Evolutionary conservation across 129 eudicot species (phyloP), one percentile per base, ranked within the genome.

Genomic region (Helianthus tuberosus): DNA sequence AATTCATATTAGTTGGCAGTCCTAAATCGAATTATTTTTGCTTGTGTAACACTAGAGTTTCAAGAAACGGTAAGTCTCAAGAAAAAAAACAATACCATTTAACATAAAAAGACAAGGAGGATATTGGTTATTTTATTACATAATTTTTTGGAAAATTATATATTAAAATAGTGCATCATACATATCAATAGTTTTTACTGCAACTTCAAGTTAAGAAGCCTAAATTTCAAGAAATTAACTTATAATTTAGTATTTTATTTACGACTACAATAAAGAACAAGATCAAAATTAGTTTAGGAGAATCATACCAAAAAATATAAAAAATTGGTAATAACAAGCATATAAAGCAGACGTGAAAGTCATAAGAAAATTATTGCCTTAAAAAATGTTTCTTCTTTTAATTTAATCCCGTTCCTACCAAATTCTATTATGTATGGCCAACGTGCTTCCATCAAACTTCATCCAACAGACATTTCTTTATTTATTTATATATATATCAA

Each of bases 371-470:
- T 20, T 29, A 32, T 5, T 0, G 32, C 0, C 44, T 29, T 61
- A 25, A 60, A 10, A 10, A 27, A 61, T 61, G 20, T 35, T 32
- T 61, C 0, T 32, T 14, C 11, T 55, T 23, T 8, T 25, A 41
- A 55, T 27, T 25, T 13, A 72, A 44, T 14, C 47, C 17, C 48
- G 16, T 54, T 44, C 61, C 23, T 46, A 76, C 74, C 80, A 57
- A 76, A 55, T 55, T 32, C 35, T 58, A 67, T 67, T 67, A 76
- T 66, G 51, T 67, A 76, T 63, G 73, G 61, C 80, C 67, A 67
- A 76, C 80, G 80, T 76, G 80, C 80, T 67, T 54, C 59, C 80
- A 76, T 76, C 80, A 76, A 76, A 67, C 80, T 67, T 14, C 60
- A 15, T 59, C 41, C 64, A 51, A 52, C 51, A 70, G 12, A 11